Evolutionary conservation across 176 grass and related monocot genomes (phyloP), one percentile per base, ranked within the genome.

Genomic region (Triticum monococcum): DNA sequence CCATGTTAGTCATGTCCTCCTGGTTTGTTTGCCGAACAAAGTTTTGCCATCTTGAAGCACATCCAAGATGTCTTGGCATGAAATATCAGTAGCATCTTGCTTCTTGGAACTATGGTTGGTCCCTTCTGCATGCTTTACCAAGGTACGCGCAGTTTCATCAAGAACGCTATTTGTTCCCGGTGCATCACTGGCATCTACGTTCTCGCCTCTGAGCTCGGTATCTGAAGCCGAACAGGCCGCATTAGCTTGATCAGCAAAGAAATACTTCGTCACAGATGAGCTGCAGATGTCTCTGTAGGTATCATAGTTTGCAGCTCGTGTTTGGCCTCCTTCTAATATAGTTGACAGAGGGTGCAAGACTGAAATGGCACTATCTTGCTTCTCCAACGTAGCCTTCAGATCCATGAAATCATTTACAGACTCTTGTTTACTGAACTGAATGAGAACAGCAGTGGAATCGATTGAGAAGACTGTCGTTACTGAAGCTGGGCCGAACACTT

Each of bases 211-310:
- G 31, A 77, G 20, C 70, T 87, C 84, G 50, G 54, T 70, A 32
- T 87, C 79, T 81, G 84, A 92, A n/a, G 30, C n/a, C 37, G 87
- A 72, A 67, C 90, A 89, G 12, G 92, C 80, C 22, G 87, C 89
- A 82, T 94, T 87, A 80, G 96, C 96, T 79, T 96, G 93, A 86
- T 98, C 93, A 20, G 85, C 91, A 85, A 98, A 96, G n/a, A 88
- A 81, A 84, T 90, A 81, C 60, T 94, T 94, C 3, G 91, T 94
- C 74, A 76, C 43, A 81, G 88, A 89, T 80, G 86, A 88, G 30
- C 75, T 64, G 85, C 94, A 94, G 46, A 98, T 91, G 69, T 96
- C 93, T 81, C 64, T 92, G 56, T 98, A 98, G 33, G 93, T 91
- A 63, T 92, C 89, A 78, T 96, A 98, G 73, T 96, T 90, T 4